Conservation (phyloP, 2,329 filamentous ascomycete genomes). For the Hypoxylon sp. region DNA sequence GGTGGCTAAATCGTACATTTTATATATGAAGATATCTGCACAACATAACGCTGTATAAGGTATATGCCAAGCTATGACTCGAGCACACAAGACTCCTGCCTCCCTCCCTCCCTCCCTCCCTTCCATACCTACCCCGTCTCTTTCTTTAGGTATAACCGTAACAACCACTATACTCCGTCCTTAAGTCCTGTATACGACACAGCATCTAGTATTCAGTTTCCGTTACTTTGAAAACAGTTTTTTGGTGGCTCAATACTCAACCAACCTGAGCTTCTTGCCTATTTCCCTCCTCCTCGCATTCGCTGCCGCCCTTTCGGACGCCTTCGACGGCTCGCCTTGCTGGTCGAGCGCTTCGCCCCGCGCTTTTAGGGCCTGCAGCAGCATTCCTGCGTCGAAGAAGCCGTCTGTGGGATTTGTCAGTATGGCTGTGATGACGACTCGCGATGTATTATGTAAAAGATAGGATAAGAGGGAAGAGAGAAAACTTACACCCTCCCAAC, state of each 20-base stretch:
- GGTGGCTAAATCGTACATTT: not conserved
- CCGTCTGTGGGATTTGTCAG: no score
- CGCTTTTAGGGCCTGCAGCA: constrained; percentile 87
- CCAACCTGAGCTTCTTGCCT: constrained; percentile 79
- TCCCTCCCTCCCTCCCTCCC: not conserved
- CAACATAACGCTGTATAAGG: constrained; percentile 4
- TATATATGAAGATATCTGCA: not conserved
- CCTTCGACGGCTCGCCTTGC: constrained; percentile 63
- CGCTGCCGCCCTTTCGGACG: constrained; percentile 72
- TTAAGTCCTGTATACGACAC: constrained; percentile 10
- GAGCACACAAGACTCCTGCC: not conserved
- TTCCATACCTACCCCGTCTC: not conserved
- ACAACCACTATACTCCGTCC: not conserved
- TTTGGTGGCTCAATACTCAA: constrained; percentile 70
- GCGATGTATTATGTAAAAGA: no score
- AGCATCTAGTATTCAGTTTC: not conserved
- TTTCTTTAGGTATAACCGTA: not conserved
- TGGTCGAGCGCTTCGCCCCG: constrained; percentile 69
- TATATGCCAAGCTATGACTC: not conserved
- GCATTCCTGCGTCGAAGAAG: constrained; percentile 97
- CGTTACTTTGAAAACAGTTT: not conserved
- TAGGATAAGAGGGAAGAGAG: no score
- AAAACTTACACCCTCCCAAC: constrained; percentile 93
- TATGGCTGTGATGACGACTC: no score
- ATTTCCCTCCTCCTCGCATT: constrained; percentile 75